phyloP scores from a whole-genome alignment of 1,139 yeast species.

The Yamadazyma siamensis region DNA sequence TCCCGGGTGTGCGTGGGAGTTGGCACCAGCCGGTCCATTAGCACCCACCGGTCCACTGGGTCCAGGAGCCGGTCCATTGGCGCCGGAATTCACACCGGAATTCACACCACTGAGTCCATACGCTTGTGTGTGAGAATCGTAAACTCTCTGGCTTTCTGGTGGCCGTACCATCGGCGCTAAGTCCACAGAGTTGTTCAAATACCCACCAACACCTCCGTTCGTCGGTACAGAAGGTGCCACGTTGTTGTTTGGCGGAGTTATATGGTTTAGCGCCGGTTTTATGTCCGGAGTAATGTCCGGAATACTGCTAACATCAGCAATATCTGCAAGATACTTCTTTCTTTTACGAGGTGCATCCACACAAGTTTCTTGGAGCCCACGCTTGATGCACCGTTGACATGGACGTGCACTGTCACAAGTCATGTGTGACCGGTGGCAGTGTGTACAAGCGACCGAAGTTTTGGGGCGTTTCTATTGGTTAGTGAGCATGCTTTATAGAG shows the following conservation, averaged over 20 bases:
- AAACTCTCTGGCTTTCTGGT: not conserved
- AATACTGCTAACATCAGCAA: conserved; percentile 11
- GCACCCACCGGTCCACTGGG: too few species aligned
- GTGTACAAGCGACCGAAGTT: conserved; percentile 79
- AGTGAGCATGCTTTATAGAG: conserved; percentile 1
- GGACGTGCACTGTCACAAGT: conserved; percentile 84
- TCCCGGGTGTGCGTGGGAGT: not conserved
- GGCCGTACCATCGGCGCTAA: not conserved
- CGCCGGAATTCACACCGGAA: not conserved
- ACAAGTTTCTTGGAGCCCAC: conserved; percentile 72
- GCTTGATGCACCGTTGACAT: conserved; percentile 70
- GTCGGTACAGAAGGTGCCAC: too few species aligned
- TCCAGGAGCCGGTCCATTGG: not conserved
- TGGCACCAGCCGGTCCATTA: not conserved
- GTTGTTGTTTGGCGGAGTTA: too few species aligned
- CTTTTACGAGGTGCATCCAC: conserved; percentile 86
- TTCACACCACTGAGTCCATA: not conserved
- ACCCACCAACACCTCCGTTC: too few species aligned
- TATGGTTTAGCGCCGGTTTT: too few species aligned
- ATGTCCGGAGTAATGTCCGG: too few species aligned
- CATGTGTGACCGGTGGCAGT: conserved; percentile 83
- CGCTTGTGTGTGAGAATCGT: not conserved
- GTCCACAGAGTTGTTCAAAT: too few species aligned
- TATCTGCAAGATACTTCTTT: conserved; percentile 72
- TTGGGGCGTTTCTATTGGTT: conserved; percentile 42